These are phyloP conservation scores for Fusarium sp. DNA, from an alignment of 2,329 filamentous ascomycete genomes.

Conservation along the genomic window DNA sequence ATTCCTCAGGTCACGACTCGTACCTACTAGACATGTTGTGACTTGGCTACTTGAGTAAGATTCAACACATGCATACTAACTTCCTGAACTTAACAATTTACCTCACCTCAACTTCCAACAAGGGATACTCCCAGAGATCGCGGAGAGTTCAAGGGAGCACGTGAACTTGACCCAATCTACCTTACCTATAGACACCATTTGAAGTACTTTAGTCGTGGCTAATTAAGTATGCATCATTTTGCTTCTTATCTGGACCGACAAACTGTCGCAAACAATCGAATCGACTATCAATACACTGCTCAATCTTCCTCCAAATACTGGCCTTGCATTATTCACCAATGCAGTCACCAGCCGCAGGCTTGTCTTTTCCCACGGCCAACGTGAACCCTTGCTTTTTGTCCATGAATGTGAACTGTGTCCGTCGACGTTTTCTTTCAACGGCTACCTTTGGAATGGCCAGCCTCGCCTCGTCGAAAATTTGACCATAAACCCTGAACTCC, in stretches of 20 bases:
- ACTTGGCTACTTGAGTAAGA: background rate
- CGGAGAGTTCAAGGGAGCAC: background rate
- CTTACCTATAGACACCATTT: background rate
- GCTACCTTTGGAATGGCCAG: constrained; percentile 8
- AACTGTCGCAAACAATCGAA: constrained; percentile 13
- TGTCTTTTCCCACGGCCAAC: constrained; percentile 9
- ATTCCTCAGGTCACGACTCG: constrained; percentile 16
- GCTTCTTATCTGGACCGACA: constrained; percentile 11
- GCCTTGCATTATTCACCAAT: constrained; percentile 6
- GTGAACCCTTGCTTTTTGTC: constrained; percentile 29
- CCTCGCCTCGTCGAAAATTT: constrained; percentile 25
- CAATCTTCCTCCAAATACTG: constrained; percentile 4
- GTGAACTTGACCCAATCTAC: background rate
- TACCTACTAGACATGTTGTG: background rate
- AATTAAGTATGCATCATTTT: constrained; percentile 17
- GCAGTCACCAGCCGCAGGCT: constrained; percentile 1
- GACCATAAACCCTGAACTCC: constrained; percentile 40
- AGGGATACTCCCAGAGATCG: background rate
- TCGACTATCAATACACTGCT: constrained; percentile 30
- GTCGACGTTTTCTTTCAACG: constrained; percentile 13
- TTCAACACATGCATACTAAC: background rate
- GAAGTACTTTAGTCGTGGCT: background rate
- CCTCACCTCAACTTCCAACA: background rate
- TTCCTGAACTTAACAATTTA: background rate
- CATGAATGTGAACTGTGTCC: constrained; percentile 21